Base-by-base conservation (phyloP, 345 rosid genomes). In the Firmiana major region DNA sequence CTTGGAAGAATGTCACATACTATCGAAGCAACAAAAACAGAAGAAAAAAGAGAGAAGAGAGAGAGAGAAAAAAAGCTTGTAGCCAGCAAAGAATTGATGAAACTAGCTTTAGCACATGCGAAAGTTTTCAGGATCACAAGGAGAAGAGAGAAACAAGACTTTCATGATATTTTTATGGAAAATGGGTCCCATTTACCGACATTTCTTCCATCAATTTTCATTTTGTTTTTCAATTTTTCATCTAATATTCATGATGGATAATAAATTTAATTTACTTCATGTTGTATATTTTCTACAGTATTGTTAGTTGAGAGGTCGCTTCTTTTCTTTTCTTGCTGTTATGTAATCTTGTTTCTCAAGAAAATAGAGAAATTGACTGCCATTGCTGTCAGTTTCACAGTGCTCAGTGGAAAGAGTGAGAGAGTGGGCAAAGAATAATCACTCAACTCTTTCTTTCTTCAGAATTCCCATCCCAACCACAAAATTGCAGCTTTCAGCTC, bases 361-460 rank as follows among this genome's bases (percentile, higher is more conserved):
- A 31, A 3, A 31, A 31, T 31, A 31, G 34, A 31, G 3, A 31
- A 31, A 31, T 31, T 31, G 1, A 31, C 34, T 38, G 40, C 40
- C 40, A 31, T 31, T 11, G 83, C 43, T 77, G 78, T 62, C 78
- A 71, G 76, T 24, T 8, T 60, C 64, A 58, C 3, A 16, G 46
- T 28, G n/a, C 16, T 34, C 21, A n/a, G 48, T 22, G 8, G 71
- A 72, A 70, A 62, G 88, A 78, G 80, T 83, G 84, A 78, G 55
- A 45, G 77, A 66, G 77, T 59, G 75, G 85, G 51, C 79, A 85
- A 87, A 67, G 87, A 80, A 84, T 77, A 77, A 78, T 79, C 31
- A 38, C 55, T 22, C 22, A 28, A 8, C 9, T n/a, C 15, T 72
- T 19, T 19, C 22, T 48, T 65, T 11, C 9, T 15, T 46, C 57